Conservation (phyloP, 1,284 basidiomycete species). For the Schizopora paradoxa region DNA sequence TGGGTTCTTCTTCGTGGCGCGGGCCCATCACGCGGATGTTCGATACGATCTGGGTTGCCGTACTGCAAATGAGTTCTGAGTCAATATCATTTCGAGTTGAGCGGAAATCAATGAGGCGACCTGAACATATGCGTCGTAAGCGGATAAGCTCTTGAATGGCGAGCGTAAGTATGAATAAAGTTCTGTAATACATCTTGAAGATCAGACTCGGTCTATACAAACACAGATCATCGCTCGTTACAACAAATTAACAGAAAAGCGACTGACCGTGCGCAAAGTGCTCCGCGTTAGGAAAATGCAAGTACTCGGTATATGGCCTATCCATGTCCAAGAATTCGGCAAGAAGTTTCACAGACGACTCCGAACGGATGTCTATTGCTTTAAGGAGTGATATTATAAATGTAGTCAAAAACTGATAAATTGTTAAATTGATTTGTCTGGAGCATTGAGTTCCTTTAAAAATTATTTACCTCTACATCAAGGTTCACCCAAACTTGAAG, state of each 20-base stretch:
- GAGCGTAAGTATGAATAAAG: conserved; percentile 82
- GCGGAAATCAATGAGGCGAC: conserved; percentile 31
- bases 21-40: not conserved
- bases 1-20: conserved; percentile 2
- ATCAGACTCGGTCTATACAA: conserved; percentile 11
- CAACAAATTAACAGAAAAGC: conserved; percentile 3
- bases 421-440: not conserved
- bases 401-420: conserved; percentile 36
- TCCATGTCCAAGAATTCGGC: conserved; percentile 83
- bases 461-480: conserved; percentile 69
- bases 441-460: too few relatives aligned
- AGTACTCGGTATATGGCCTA: conserved; percentile 45
- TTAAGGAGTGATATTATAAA: conserved; percentile 84
- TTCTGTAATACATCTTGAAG: conserved; percentile 41
- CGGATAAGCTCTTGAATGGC: conserved; percentile 73
- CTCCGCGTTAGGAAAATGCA: conserved; percentile 66
- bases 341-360: conserved; percentile 75
- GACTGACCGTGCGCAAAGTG: conserved; percentile 84
- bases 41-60: conserved; percentile 5
- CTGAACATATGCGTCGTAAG: conserved; percentile 80
- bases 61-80: conserved; percentile 11
- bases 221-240: conserved; percentile 13
- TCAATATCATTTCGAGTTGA: not conserved
- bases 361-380: conserved; percentile 81
- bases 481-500: conserved; percentile 77